These are phyloP conservation scores for Salvia splendens DNA, from an alignment of 257 asterid species.

Conservation along the genomic window DNA sequence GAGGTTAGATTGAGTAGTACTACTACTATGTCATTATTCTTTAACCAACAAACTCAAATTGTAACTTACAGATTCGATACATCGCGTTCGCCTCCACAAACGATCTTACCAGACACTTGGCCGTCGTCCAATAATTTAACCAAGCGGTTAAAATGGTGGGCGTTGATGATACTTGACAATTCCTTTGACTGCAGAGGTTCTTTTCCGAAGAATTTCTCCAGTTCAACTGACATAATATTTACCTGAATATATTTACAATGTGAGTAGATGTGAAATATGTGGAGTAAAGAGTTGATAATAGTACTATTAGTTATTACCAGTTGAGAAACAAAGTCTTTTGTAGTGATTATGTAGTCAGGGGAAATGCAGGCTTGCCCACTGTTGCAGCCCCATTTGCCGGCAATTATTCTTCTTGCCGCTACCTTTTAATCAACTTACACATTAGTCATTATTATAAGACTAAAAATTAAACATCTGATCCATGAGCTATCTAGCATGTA, in stretches of 20 bases:
- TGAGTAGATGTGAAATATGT: too few species aligned
- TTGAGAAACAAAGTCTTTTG: conserved; percentile 55
- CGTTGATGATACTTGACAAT: conserved; percentile 68
- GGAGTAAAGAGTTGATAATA: background rate
- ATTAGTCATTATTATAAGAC: background rate
- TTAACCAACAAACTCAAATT: too few species aligned
- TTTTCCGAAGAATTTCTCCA: conserved; percentile 77
- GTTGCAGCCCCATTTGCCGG: conserved; percentile 93
- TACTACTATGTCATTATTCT: too few species aligned
- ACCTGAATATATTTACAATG: conserved; percentile 38
- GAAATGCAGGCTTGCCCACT: conserved; percentile 88
- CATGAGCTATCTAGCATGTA: too few species aligned
- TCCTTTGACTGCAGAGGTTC: conserved; percentile 71
- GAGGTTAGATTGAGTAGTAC: too few species aligned
- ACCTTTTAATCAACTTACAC: conserved; percentile 43
- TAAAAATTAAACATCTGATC: too few species aligned
- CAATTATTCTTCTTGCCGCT: conserved; percentile 73
- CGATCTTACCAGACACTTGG: conserved; percentile 58
- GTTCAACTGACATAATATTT: conserved; percentile 51
- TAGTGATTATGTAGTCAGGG: conserved; percentile 78
- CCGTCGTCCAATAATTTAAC: conserved; percentile 56
- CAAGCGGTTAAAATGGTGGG: conserved; percentile 67
- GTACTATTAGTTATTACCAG: conserved; percentile 44
- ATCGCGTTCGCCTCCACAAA: conserved; percentile 79
- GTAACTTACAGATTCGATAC: conserved; percentile 63